A percentile compares a stretch with the other conserved stretches of the same genome.
Evolutionary conservation across 2,329 filamentous ascomycete genomes (phyloP).

Genomic region (Exophiala sp.): DNA sequence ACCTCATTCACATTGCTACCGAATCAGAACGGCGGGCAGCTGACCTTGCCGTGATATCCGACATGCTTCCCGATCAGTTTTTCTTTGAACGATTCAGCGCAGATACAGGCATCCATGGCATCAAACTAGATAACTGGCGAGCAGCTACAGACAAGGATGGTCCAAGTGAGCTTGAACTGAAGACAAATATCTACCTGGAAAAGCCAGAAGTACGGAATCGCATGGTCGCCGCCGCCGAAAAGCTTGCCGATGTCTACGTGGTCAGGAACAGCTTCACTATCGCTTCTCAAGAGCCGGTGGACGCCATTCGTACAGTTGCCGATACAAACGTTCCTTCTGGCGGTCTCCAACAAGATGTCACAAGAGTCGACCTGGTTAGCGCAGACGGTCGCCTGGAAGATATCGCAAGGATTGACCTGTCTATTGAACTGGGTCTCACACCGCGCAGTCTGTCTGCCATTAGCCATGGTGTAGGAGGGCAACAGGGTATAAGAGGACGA

Average conservation of each 20-base stretch:
- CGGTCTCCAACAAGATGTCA: background rate
- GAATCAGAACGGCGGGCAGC: conserved; percentile 20
- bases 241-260: conserved; percentile 19
- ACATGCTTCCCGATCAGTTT: conserved; percentile 17
- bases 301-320: background rate
- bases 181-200: conserved; percentile 21
- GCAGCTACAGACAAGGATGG: conserved; percentile 8
- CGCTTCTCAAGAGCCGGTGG: background rate
- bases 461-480: background rate
- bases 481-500: background rate
- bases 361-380: conserved; percentile 1
- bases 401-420: too few relatives aligned
- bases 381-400: background rate
- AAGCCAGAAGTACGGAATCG: conserved; percentile 11
- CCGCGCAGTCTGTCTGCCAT: too few relatives aligned
- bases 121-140: conserved; percentile 24
- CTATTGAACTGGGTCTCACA: too few relatives aligned
- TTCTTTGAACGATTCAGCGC: conserved; percentile 24
- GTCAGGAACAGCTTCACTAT: background rate
- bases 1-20: conserved; percentile 25
- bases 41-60: conserved; percentile 15
- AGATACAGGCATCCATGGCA: conserved; percentile 22
- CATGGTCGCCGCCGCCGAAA: conserved; percentile 11
- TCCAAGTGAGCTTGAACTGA: conserved; percentile 14
- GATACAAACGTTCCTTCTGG: background rate